A percentile compares a stretch with the other conserved stretches of the same genome.
phyloP scores from a whole-genome alignment of 192 early-diverging fungal species.

The Linnemannia zychae region DNA sequence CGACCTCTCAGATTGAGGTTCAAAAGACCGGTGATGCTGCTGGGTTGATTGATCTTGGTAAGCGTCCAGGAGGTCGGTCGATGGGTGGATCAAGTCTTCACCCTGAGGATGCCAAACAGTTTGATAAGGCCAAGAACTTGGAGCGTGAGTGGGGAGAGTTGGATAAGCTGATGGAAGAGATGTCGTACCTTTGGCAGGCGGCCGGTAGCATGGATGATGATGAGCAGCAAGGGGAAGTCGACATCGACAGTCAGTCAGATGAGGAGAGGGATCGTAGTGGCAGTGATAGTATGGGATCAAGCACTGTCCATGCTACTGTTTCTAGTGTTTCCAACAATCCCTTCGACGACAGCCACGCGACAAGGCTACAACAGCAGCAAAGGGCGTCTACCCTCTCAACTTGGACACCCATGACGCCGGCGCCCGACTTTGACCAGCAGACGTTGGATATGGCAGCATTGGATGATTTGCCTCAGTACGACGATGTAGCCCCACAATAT shows the following conservation, averaged over 20 bases:
- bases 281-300: no score
- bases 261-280: not conserved
- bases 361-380: constrained; percentile 17
- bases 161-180: constrained; percentile 53
- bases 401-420: not conserved
- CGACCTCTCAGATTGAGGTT: constrained; percentile 49
- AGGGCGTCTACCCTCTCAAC: not conserved
- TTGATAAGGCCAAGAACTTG: constrained; percentile 14
- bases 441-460: constrained; percentile 30
- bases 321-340: no score
- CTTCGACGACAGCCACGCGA: not conserved
- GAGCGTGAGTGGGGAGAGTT: constrained; percentile 44
- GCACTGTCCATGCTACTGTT: constrained; percentile 6
- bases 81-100: not conserved
- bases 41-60: not conserved
- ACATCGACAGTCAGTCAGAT: not conserved
- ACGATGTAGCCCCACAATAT: constrained; percentile 31
- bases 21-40: not conserved
- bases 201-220: constrained; percentile 22
- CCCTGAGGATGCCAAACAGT: not conserved
- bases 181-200: constrained; percentile 30
- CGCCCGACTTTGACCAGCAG: constrained; percentile 31
- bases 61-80: not conserved
- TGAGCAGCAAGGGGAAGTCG: not conserved
- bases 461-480: constrained; percentile 40